These are phyloP conservation scores for Trametes cinnabarina DNA, from an alignment of 768 basidiomycete species.

Conservation along the genomic window DNA sequence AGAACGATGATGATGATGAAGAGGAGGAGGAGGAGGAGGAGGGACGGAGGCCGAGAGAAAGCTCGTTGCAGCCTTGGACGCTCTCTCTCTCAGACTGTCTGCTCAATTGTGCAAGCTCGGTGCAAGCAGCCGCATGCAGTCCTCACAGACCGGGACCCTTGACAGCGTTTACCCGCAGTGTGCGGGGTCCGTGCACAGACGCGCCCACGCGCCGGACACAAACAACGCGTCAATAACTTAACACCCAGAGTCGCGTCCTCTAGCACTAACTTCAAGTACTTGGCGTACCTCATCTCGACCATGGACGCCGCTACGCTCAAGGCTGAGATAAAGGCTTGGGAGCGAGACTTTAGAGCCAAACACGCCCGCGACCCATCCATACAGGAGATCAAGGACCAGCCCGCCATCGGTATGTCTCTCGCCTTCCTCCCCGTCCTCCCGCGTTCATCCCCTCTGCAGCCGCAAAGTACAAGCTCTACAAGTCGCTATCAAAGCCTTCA, in stretches of 20 bases:
- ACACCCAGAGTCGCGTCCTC: conserved; percentile 8
- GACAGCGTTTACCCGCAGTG: too few relatives aligned
- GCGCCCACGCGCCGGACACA: conserved; percentile 5
- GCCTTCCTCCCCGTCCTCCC: conserved; percentile 8
- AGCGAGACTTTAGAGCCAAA: conserved; percentile 57
- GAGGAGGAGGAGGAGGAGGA: neutral
- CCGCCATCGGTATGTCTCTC: conserved; percentile 55
- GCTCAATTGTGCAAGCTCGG: too few relatives aligned
- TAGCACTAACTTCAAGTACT: too few relatives aligned
- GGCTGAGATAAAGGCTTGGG: conserved; percentile 76
- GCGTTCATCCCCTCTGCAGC: conserved; percentile 42
- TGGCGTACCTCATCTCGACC: conserved; percentile 6
- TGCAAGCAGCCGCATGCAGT: too few relatives aligned
- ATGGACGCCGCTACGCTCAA: conserved; percentile 51
- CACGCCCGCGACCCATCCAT: conserved; percentile 62
- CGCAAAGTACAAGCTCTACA: conserved; percentile 79
- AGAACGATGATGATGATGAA: neutral
- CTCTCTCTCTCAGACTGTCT: neutral
- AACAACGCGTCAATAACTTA: conserved; percentile 19
- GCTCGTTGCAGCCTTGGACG: neutral
- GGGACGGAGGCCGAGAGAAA: neutral
- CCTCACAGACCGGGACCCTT: too few relatives aligned
- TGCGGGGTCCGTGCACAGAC: neutral
- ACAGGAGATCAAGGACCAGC: conserved; percentile 66
- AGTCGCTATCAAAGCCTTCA: conserved; percentile 58